These are phyloP conservation scores for Malus hybrid DNA, from an alignment of 331 rosid species.

Conservation along the genomic window DNA sequence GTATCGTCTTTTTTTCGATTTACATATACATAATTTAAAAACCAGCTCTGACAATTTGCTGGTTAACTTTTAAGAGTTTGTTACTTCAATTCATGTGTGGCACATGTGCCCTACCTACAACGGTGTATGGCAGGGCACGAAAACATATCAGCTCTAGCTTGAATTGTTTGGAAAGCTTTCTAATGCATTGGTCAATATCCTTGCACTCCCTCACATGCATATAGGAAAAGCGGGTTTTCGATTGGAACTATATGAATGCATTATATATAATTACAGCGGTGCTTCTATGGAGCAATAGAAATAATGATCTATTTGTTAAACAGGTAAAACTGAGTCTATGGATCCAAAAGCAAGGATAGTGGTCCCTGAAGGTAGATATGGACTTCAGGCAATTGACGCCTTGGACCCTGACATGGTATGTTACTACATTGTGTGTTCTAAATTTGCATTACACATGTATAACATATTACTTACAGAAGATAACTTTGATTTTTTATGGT, in stretches of 20 bases:
- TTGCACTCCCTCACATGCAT: background rate
- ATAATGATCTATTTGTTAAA: constrained; percentile 4
- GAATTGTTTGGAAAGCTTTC: background rate
- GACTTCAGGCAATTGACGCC: constrained; percentile 72
- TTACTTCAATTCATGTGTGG: background rate
- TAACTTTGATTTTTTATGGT: background rate
- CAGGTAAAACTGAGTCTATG: constrained; percentile 67
- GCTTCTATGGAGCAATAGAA: background rate
- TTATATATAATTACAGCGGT: background rate
- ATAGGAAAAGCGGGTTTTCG: background rate
- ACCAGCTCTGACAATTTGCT: background rate
- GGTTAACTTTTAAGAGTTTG: background rate
- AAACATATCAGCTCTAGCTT: background rate
- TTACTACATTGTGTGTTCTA: too few relatives aligned
- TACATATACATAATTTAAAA: background rate
- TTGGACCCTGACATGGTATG: constrained; percentile 94
- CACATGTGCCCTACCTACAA: background rate
- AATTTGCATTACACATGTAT: too few relatives aligned
- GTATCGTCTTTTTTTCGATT: background rate
- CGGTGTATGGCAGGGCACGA: background rate
- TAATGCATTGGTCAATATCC: background rate
- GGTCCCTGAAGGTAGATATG: constrained; percentile 85
- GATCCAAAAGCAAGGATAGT: constrained; percentile 53
- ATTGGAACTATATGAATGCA: background rate
- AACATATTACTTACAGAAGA: background rate